These are phyloP conservation scores for Prasinococcaceae sp. DNA, from an alignment of 139 green algal genomes.

Conservation along the genomic window DNA sequence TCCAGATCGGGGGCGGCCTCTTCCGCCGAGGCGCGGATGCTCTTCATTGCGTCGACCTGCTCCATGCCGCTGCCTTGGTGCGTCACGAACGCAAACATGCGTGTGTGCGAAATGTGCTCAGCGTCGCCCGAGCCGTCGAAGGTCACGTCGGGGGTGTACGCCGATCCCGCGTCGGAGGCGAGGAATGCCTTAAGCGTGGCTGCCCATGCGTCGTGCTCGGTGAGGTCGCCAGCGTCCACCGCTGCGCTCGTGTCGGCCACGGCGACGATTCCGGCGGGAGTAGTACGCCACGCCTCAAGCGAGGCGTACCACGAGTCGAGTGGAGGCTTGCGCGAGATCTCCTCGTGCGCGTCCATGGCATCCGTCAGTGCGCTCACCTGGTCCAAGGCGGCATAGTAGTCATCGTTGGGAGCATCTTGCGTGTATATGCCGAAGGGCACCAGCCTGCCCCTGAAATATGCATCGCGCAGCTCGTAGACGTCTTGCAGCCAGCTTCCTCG, in stretches of 20 bases:
- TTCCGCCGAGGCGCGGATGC: neutral
- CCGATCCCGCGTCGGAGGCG: constrained; percentile 12
- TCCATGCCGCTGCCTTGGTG: too few relatives aligned
- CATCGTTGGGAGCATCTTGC: constrained; percentile 4
- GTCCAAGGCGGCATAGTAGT: constrained; percentile 28
- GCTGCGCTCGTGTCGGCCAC: neutral
- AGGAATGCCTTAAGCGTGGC: neutral
- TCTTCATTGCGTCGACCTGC: constrained; percentile 10
- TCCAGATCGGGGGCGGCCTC: neutral
- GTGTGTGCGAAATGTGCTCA: constrained; percentile 3
- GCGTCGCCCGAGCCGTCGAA: constrained; percentile 1
- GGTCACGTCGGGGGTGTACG: constrained; percentile 9
- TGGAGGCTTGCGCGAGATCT: neutral
- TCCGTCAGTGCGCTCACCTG: constrained; percentile 13
- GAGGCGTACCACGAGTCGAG: constrained; percentile 15
- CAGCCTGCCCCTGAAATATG: constrained; percentile 21
- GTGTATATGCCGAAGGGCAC: constrained; percentile 24
- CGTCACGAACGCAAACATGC: too few relatives aligned
- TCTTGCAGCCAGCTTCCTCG: constrained; percentile 20
- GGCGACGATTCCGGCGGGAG: neutral
- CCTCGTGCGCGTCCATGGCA: constrained; percentile 1
- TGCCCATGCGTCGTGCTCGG: neutral
- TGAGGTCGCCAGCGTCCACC: neutral
- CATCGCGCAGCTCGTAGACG: constrained; percentile 16
- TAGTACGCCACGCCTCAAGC: constrained; percentile 14